Evolutionary conservation across 225 moss, liverwort and hornwort species (phyloP).

Genomic region (Bryoerythrophyllum caledonicum): DNA sequence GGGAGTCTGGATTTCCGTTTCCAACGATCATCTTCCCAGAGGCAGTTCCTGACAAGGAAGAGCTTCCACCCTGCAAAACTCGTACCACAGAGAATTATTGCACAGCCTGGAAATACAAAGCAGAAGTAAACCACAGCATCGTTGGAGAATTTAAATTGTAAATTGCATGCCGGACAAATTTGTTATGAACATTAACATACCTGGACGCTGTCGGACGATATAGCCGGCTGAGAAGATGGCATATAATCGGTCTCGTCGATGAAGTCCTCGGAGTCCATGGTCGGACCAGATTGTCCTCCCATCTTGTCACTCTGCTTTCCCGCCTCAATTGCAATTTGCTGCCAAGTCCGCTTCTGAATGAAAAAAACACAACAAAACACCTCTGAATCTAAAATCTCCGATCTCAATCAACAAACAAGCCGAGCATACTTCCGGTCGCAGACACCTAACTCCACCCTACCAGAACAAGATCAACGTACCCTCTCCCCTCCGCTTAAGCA

Average conservation of each 20-base stretch:
- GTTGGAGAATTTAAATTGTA: neutral
- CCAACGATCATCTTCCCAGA: constrained; percentile 41
- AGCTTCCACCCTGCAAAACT: constrained; percentile 37
- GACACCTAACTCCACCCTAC: constrained; percentile 21
- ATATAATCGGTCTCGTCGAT: constrained; percentile 49
- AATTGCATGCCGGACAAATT: neutral
- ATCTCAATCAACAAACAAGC: constrained; percentile 8
- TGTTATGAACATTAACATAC: constrained; percentile 8
- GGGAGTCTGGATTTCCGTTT: constrained; percentile 69
- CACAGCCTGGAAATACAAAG: neutral
- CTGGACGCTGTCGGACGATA: constrained; percentile 27
- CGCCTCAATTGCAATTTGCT: neutral
- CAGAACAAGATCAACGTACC: neutral
- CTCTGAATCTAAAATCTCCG: constrained; percentile 16
- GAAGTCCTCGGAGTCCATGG: constrained; percentile 53
- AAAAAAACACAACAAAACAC: neutral
- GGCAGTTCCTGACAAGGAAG: constrained; percentile 31
- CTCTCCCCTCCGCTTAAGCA: neutral
- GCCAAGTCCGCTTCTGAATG: constrained; percentile 1
- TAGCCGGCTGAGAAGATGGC: constrained; percentile 27
- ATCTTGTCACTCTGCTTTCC: constrained; percentile 32
- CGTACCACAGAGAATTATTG: neutral
- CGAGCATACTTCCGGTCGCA: neutral
- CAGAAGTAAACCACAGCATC: constrained; percentile 1
- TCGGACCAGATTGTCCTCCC: constrained; percentile 65